Base-by-base conservation (phyloP, 768 basidiomycete genomes). In the Cantharellus anzutake region DNA sequence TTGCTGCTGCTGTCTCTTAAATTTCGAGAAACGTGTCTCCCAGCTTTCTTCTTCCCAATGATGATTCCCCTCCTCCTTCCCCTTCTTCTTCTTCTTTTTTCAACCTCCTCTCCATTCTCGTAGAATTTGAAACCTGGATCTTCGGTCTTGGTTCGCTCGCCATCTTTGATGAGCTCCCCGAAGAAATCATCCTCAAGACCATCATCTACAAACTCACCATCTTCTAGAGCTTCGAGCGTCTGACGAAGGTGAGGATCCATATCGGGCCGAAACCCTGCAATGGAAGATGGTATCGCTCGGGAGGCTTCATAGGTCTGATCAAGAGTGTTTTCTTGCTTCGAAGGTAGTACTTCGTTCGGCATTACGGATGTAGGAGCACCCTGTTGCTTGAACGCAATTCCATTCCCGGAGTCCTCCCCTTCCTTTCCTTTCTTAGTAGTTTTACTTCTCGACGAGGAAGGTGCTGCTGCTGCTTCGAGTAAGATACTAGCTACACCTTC, bases 181-280 rank as follows among this genome's bases (percentile, higher is more conserved):
- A 91, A 91, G 69, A 89, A 89, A 67, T 82, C 78, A 58, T 90
- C 88, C 41, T 78, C 80, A 3, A 83, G 68, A 5, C 71, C 76
- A 60, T 83, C 84, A 48, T 90, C 84, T 14, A 96, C 84, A 66
- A 94, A 99, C 2, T 85, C 92, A 61, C 94, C 91, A 65, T 99
- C 93, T 61, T 98, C 96, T 34, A 99, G 73, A 1, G 96, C 96
- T 67, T 96, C 92, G 14, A 99, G 73, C 0, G 81, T 80, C 70
- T 99, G 96, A 35, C 96, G 77, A 37, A 98, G 76, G 71, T 92
- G 89, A 3, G 91, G 90, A 68, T 99, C 88, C 87, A 99, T 88
- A 67, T 94, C 89, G 0, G 92, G 96, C 67, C 87, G 86, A 62
- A 99, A 82, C 2, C 96, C 93, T 35, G 83, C 73, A 56, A 94